A percentile compares a stretch with the other conserved stretches of the same genome.
These are phyloP conservation scores for Croton laevigatus DNA, from an alignment of 441 rosid species.

Conservation along the genomic window DNA sequence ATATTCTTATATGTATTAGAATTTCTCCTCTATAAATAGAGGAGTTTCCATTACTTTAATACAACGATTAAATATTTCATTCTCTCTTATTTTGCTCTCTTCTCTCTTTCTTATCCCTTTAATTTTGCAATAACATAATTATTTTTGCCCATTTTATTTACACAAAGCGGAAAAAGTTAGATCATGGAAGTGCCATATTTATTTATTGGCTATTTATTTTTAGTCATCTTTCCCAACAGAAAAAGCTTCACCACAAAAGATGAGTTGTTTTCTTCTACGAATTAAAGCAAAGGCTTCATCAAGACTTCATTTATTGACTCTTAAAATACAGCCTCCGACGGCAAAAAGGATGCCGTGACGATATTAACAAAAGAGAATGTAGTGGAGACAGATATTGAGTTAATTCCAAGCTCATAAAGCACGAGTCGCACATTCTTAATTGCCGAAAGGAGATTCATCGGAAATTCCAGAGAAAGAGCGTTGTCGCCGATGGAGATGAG, in stretches of 20 bases:
- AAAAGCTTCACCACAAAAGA: constrained; percentile 69
- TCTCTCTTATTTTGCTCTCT: no score
- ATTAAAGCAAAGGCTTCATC: constrained; percentile 62
- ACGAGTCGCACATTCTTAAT: constrained; percentile 51
- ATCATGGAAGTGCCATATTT: no score
- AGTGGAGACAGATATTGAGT: constrained; percentile 56
- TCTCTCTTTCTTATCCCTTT: no score
- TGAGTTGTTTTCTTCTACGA: constrained; percentile 62
- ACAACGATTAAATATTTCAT: no score
- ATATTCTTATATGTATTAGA: no score
- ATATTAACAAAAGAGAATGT: constrained; percentile 74
- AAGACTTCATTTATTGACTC: constrained; percentile 58
- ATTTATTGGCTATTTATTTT: no score
- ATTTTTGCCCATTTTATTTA: no score
- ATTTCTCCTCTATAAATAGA: no score
- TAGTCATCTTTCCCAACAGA: constrained; percentile 85
- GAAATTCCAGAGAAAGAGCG: constrained; percentile 39
- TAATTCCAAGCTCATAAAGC: constrained; percentile 57
- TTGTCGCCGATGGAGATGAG: constrained; percentile 76
- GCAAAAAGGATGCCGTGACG: no score
- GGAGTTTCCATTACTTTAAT: no score
- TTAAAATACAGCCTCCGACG: constrained; percentile 64
- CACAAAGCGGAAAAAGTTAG: no score
- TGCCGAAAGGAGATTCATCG: constrained; percentile 59
- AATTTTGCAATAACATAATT: no score